Evolutionary conservation across 441 rosid species (phyloP).

Genomic region (Kokia cookei): DNA sequence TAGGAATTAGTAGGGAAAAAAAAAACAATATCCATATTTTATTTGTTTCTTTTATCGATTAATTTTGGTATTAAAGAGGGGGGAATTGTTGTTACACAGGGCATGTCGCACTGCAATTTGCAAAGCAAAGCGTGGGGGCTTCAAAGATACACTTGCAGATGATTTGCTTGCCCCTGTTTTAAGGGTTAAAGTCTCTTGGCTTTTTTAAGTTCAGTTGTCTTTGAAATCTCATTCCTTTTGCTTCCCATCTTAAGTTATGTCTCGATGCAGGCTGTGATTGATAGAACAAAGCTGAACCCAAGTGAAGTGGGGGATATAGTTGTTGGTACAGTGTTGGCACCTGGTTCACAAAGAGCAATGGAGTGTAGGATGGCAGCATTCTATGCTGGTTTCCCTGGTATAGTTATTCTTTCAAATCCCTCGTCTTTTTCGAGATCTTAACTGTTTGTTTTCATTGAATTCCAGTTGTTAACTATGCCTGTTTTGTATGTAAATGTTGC

Average conservation of each 20-base stretch:
- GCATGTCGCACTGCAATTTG: constrained; percentile 72
- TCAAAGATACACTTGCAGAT: constrained; percentile 65
- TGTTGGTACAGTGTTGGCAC: constrained; percentile 68
- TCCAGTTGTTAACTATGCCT: background rate
- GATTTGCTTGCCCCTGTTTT: constrained; percentile 68
- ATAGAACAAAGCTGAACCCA: constrained; percentile 50
- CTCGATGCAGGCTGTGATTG: constrained; percentile 45
- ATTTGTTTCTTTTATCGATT: constrained; percentile 4
- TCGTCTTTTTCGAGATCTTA: background rate
- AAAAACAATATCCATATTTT: background rate
- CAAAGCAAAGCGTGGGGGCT: constrained; percentile 68
- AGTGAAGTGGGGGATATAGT: constrained; percentile 67
- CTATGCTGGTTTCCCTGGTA: constrained; percentile 73
- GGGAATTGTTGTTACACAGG: constrained; percentile 17
- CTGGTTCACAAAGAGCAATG: constrained; percentile 57
- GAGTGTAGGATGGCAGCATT: constrained; percentile 77
- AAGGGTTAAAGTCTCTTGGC: constrained; percentile 29
- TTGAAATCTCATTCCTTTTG: background rate
- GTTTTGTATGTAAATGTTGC: background rate
- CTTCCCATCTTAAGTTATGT: background rate
- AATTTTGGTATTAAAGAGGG: background rate
- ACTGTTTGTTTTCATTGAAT: background rate
- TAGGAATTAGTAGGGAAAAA: background rate
- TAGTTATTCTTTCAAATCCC: background rate
- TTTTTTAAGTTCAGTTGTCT: background rate